A percentile compares a stretch with the other conserved stretches of the same genome.
phyloP scores from a whole-genome alignment of 2,329 filamentous ascomycete species.

The Fusarium pseudograminearum region DNA sequence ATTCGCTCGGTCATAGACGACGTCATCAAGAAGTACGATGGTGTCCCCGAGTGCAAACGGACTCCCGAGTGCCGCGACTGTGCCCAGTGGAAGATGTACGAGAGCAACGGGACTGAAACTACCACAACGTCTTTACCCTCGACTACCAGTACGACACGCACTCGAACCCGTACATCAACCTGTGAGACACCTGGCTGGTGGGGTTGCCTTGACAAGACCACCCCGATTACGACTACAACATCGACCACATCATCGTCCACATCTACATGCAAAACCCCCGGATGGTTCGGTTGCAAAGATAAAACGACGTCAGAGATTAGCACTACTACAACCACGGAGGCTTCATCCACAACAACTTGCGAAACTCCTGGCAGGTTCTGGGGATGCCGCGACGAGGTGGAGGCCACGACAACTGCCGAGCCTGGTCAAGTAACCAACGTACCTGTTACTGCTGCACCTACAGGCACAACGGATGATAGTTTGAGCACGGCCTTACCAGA shows the following conservation, averaged over 20 bases:
- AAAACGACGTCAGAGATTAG: conserved; percentile 52
- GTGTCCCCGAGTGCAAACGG: conserved; percentile 79
- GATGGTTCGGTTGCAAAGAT: conserved; percentile 75
- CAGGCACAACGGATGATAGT: conserved; percentile 46
- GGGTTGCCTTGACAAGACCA: conserved; percentile 79
- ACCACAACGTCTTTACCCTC: conserved; percentile 71
- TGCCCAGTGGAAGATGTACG: conserved; percentile 92
- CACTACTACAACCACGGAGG: conserved; percentile 49
- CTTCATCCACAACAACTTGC: conserved; percentile 55
- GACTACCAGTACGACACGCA: conserved; percentile 68
- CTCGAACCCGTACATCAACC: conserved; percentile 84
- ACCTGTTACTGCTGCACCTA: conserved; percentile 50
- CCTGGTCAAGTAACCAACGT: conserved; percentile 48
- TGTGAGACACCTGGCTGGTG: conserved; percentile 95
- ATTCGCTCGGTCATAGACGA: conserved; percentile 90
- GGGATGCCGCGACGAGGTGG: conserved; percentile 63
- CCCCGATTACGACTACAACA: conserved; percentile 57
- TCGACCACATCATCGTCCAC: conserved; percentile 62
- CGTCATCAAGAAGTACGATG: conserved; percentile 85
- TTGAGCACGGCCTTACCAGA: conserved; percentile 43
- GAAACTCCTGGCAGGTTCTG: conserved; percentile 67
- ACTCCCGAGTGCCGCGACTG: conserved; percentile 90
- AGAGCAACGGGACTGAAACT: conserved; percentile 87
- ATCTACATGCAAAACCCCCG: conserved; percentile 71
- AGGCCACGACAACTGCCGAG: conserved; percentile 51